phyloP scores from a whole-genome alignment of 1,284 basidiomycete species.

The Leccinum fallax region DNA sequence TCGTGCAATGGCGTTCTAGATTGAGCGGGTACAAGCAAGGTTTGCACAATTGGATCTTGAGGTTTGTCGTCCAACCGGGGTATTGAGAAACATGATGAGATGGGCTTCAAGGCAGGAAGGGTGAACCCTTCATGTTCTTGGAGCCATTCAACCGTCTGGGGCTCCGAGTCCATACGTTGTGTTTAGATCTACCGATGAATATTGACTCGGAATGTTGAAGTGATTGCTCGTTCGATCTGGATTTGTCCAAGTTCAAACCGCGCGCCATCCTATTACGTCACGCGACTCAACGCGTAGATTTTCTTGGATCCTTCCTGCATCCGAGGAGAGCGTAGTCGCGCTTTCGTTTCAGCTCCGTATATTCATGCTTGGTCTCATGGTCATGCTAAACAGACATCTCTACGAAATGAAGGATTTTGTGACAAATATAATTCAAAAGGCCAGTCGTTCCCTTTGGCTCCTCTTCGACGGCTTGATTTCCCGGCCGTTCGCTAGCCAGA shows the following conservation, averaged over 20 bases:
- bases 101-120: slow-evolving; percentile 36
- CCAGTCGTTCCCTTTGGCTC: slow-evolving; percentile 15
- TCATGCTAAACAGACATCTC: slow-evolving; percentile 26
- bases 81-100: slow-evolving; percentile 55
- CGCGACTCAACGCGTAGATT: no score
- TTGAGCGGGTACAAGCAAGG: slow-evolving; percentile 40
- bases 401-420: slow-evolving; percentile 28
- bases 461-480: slow-evolving; percentile 4
- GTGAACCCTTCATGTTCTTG: slow-evolving; percentile 20
- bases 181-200: not conserved
- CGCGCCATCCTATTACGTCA: no score
- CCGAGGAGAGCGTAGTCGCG: no score
- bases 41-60: slow-evolving; percentile 74
- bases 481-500: slow-evolving; percentile 38
- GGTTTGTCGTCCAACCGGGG: slow-evolving; percentile 63
- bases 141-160: slow-evolving; percentile 15
- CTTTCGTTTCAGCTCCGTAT: not conserved
- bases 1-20: not conserved
- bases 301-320: no score
- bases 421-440: slow-evolving; percentile 33
- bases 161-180: not conserved
- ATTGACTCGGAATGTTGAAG: no score
- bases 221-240: no score
- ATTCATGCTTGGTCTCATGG: not conserved
- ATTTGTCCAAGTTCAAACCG: no score